Percentiles rank a stretch among this genome's conserved stretches.
phyloP scores from a whole-genome alignment of 352 stramenopile genomes.

The Phytophthora nicotianae region DNA sequence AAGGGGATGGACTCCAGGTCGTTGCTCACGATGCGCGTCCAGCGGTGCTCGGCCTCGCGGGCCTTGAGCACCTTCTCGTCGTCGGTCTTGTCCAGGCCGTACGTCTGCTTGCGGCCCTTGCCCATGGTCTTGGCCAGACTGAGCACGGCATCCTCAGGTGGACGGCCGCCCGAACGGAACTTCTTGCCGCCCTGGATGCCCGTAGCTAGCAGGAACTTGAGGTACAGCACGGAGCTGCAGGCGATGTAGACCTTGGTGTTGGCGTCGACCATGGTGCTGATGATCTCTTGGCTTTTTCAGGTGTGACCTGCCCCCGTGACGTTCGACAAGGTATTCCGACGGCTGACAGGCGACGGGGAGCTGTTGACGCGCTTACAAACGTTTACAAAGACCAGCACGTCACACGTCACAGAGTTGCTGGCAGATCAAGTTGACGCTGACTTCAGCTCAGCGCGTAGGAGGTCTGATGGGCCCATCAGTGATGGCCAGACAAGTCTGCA shows the following conservation, averaged over 20 bases:
- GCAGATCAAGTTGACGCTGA: slow-evolving; percentile 7
- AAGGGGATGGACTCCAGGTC: slow-evolving; percentile 67
- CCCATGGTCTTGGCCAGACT: slow-evolving; percentile 39
- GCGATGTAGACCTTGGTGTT: slow-evolving; percentile 63
- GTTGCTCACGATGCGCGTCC: slow-evolving; percentile 59
- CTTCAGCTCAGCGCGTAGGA: not conserved
- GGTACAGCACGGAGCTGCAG: slow-evolving; percentile 64
- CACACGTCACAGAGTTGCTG: slow-evolving; percentile 7
- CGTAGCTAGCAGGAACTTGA: slow-evolving; percentile 66
- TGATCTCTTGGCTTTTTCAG: slow-evolving; percentile 10
- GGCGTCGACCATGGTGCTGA: slow-evolving; percentile 16
- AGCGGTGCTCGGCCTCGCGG: slow-evolving; percentile 43
- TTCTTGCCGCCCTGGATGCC: slow-evolving; percentile 56
- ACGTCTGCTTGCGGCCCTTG: slow-evolving; percentile 31
- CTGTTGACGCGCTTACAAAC: slow-evolving; percentile 23
- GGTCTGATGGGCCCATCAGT: too few species aligned
- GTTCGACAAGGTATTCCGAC: slow-evolving; percentile 14
- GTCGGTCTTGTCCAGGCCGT: slow-evolving; percentile 35
- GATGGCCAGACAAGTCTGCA: too few species aligned
- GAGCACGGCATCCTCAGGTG: slow-evolving; percentile 55
- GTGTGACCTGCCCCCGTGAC: slow-evolving; percentile 12
- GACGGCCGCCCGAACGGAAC: slow-evolving; percentile 51
- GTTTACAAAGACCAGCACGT: not conserved
- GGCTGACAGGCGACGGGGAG: slow-evolving; percentile 5
- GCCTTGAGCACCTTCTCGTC: slow-evolving; percentile 44